Base-by-base conservation (phyloP, 768 basidiomycete species). In the Macrolepiota fuliginosa region DNA sequence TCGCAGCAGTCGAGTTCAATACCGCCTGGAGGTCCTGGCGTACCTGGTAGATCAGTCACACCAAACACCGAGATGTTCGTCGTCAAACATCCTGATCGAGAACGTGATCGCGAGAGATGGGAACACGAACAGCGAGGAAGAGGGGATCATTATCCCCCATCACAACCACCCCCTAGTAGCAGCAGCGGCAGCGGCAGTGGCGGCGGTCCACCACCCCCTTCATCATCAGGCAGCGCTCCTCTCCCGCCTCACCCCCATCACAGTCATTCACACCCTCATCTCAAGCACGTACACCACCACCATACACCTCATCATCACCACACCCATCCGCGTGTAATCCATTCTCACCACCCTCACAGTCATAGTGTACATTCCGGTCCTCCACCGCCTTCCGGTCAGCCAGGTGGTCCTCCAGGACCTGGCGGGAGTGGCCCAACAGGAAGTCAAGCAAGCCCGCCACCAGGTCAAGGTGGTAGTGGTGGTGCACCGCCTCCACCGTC, bases 21-120 rank as follows among this genome's bases (percentile, higher is more conserved):
- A 12, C 59, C 59, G 10, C 51, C 59, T 24, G 59, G 59, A 24
- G 29, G 29, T 32, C 59, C 59, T 12, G 59, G 59, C 9, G 32
- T 53, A 4, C 59, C 59, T 54, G 59, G 59, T 11, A 27, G 59
- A 42, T 15, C 58, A 6, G 39, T 13, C 19, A 47, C 59, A 22
- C 52, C 59, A 17, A 46, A 13, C 7, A 45, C 40, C 9, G 59
- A 61, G 15, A 22, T 47, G 24, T 54, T 32, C 52, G 29, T 36
- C 2, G 56, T 54, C 27, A 61, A 61, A 19, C 59, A 61, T 19
- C 29, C 52, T 24, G 59, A 61, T 1, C 58, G 62, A 3, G 62
- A 66, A n/a, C 61, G 62, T 35, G 59, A 63, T 13, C 61, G 61
- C 2, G 61, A 65, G 40, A 56, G 63, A 22, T 53, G 62, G 57